These are phyloP conservation scores for Spizellomyces sp. DNA, from an alignment of 192 early-diverging fungal species.

Conservation along the genomic window DNA sequence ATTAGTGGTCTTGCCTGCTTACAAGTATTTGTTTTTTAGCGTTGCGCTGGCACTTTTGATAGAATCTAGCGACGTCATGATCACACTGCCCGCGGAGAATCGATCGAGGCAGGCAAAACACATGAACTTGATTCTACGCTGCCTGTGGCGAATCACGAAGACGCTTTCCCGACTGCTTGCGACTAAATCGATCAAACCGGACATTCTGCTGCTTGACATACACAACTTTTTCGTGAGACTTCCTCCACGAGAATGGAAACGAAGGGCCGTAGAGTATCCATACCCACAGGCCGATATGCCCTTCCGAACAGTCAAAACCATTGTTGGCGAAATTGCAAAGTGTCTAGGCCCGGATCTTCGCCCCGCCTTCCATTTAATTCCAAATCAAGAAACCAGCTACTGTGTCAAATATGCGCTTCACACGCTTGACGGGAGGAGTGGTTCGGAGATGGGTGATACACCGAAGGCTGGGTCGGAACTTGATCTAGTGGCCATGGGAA, in stretches of 20 bases:
- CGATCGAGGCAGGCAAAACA: conserved; percentile 63
- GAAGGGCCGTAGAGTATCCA: conserved; percentile 65
- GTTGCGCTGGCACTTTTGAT: conserved; percentile 10
- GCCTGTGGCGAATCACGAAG: conserved; percentile 96
- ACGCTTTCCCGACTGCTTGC: conserved; percentile 72
- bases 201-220: conserved; percentile 71
- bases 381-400: not conserved
- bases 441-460: not conserved
- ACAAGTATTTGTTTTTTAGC: too few species aligned
- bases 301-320: conserved; percentile 90
- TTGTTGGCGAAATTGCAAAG: conserved; percentile 45
- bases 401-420: not conserved
- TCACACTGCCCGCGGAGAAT: not conserved
- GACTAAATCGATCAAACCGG: conserved; percentile 59
- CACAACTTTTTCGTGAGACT: conserved; percentile 80
- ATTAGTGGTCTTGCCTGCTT: too few species aligned
- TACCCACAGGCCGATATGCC: conserved; percentile 90
- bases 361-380: not conserved
- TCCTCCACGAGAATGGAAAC: conserved; percentile 89
- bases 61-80: conserved; percentile 11
- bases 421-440: not conserved
- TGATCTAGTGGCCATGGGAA: not conserved
- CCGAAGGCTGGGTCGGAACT: not conserved
- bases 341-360: not conserved
- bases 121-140: conserved; percentile 92